Evolutionary conservation across 768 basidiomycete species (phyloP).

Genomic region (Leucosporidium creatinivorum): DNA sequence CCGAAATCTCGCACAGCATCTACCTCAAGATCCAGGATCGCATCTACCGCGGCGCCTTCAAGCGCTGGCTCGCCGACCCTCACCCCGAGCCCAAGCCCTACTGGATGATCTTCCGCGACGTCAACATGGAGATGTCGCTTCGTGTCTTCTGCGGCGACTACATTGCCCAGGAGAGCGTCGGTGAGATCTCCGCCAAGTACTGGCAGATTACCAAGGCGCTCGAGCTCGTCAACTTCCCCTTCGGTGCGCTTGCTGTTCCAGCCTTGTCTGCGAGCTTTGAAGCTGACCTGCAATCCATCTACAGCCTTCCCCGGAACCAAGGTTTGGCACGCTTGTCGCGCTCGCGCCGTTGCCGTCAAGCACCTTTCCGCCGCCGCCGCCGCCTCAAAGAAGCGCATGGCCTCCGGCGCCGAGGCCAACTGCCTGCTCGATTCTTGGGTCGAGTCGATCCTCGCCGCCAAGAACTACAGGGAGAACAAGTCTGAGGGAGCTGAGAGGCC

Average conservation of each 20-base stretch:
- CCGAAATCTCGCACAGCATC: slow-evolving; percentile 49
- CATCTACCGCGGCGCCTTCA: slow-evolving; percentile 69
- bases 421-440: slow-evolving; percentile 96
- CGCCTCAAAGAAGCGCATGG: slow-evolving; percentile 73
- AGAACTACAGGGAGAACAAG: slow-evolving; percentile 38
- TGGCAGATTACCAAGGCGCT: slow-evolving; percentile 93
- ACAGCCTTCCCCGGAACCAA: slow-evolving; percentile 82
- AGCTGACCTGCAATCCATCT: background rate
- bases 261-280: background rate
- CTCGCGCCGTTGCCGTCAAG: slow-evolving; percentile 73
- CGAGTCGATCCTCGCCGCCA: slow-evolving; percentile 57
- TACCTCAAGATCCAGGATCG: slow-evolving; percentile 77
- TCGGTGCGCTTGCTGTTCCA: slow-evolving; percentile 42
- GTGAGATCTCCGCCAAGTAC: slow-evolving; percentile 84
- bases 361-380: slow-evolving; percentile 66
- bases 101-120: slow-evolving; percentile 84
- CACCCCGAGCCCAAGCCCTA: slow-evolving; percentile 45
- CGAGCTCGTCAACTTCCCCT: slow-evolving; percentile 97
- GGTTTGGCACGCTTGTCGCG: slow-evolving; percentile 84
- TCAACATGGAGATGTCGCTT: slow-evolving; percentile 97
- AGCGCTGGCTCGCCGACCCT: slow-evolving; percentile 60
- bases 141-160: slow-evolving; percentile 90
- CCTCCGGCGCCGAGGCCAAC: slow-evolving; percentile 62
- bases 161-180: slow-evolving; percentile 68
- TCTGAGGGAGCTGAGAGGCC: slow-evolving; percentile 54